phyloP scores from a whole-genome alignment of 2,329 filamentous ascomycete genomes.

The Aspergillus sp. region DNA sequence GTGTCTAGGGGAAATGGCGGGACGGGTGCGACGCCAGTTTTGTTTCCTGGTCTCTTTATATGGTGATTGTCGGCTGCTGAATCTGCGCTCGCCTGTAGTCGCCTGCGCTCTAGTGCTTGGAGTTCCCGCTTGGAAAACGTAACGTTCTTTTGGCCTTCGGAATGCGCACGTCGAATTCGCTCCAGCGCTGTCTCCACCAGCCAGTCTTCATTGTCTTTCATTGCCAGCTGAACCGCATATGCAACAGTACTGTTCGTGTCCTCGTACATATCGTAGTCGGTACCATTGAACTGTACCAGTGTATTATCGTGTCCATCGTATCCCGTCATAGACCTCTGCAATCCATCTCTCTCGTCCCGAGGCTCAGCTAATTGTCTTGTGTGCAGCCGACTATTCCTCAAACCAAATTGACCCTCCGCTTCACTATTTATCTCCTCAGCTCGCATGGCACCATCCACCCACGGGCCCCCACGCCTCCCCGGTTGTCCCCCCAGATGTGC shows the following conservation, averaged over 20 bases:
- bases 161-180: constrained; percentile 75
- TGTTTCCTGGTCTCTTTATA: constrained; percentile 22
- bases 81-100: constrained; percentile 47
- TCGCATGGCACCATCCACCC: constrained; percentile 47
- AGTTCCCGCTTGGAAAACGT: constrained; percentile 78
- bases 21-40: constrained; percentile 9
- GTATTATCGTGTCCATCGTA: constrained; percentile 52
- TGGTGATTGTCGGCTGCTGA: constrained; percentile 10
- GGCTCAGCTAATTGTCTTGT: constrained; percentile 35
- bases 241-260: constrained; percentile 47
- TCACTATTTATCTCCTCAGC: constrained; percentile 41
- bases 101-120: constrained; percentile 72
- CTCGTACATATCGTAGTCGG: constrained; percentile 54
- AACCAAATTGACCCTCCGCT: constrained; percentile 39
- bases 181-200: constrained; percentile 76
- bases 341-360: constrained; percentile 29
- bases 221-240: constrained; percentile 54
- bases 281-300: constrained; percentile 44
- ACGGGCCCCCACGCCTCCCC: constrained; percentile 54
- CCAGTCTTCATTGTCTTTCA: constrained; percentile 68
- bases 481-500: constrained; percentile 67
- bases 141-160: constrained; percentile 74
- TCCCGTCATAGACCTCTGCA: constrained; percentile 36
- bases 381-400: constrained; percentile 24
- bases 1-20: constrained; percentile 34